Conservation (phyloP, 106 monocot genomes). For the Dioscorea alata region DNA sequence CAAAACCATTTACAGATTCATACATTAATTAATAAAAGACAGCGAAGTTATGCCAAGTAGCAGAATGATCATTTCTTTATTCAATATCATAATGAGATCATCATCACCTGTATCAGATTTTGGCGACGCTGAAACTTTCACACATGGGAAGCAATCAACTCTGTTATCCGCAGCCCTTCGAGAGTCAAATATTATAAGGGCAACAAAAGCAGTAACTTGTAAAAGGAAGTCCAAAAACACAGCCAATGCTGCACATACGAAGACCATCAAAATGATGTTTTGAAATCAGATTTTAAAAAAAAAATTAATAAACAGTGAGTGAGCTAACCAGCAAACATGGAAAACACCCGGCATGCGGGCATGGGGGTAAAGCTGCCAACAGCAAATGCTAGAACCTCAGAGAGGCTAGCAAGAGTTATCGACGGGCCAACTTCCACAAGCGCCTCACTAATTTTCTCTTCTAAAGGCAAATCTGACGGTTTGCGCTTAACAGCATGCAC, state of each 20-base stretch:
- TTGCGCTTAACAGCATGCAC: slow-evolving; percentile 96
- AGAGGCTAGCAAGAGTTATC: slow-evolving; percentile 87
- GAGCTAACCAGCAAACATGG: slow-evolving; percentile 94
- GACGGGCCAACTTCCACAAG: slow-evolving; percentile 97
- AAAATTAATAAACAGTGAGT: background rate
- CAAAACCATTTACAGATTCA: background rate
- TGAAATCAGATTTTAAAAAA: background rate
- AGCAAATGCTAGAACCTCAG: slow-evolving; percentile 91
- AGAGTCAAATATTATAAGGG: slow-evolving; percentile 74
- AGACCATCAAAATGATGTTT: too few species aligned
- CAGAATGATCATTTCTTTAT: background rate
- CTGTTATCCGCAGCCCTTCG: slow-evolving; percentile 64
- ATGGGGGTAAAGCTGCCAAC: slow-evolving; percentile 90
- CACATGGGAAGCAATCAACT: slow-evolving; percentile 87
- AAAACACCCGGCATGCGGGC: slow-evolving; percentile 94
- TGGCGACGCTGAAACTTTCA: slow-evolving; percentile 28
- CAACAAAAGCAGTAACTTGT: slow-evolving; percentile 87
- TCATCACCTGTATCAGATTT: slow-evolving; percentile 34
- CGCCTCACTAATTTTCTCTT: slow-evolving; percentile 71
- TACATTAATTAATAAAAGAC: background rate
- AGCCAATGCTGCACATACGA: slow-evolving; percentile 69
- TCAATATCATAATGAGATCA: background rate
- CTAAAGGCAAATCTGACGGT: slow-evolving; percentile 42
- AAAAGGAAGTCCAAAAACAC: slow-evolving; percentile 86
- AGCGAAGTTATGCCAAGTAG: background rate